Percentiles rank a stretch among this genome's conserved stretches.
Conservation (phyloP, 2,329 filamentous ascomycete genomes). For the Fusarium sp. region DNA sequence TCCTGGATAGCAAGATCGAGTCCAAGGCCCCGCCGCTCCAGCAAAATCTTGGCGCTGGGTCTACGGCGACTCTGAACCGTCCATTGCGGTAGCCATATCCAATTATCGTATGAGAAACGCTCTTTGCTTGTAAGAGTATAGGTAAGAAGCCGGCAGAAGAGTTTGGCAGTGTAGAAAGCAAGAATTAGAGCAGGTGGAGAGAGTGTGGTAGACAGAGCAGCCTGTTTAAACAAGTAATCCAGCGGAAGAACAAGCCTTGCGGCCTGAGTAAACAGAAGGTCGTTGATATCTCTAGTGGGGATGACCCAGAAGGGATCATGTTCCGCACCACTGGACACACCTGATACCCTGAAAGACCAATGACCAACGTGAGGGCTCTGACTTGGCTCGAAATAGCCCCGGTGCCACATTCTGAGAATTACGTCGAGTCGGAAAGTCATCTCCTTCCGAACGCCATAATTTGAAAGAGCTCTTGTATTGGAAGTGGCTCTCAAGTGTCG, state of each 20-base stretch:
- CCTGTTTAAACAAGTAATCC: not conserved
- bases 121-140: not conserved
- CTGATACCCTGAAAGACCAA: too few species aligned
- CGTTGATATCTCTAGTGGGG: not conserved
- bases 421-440: not conserved
- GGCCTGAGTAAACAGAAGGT: not conserved
- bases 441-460: constrained; percentile 1
- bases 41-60: not conserved
- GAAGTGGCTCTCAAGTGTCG: not conserved
- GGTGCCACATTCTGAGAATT: not conserved
- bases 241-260: not conserved
- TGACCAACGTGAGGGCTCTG: not conserved
- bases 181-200: too few species aligned
- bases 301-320: too few species aligned
- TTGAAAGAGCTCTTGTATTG: not conserved
- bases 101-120: not conserved
- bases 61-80: not conserved
- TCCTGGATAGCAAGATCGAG: not conserved
- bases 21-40: not conserved
- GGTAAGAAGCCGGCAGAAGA: constrained; percentile 2
- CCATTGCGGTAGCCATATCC: not conserved
- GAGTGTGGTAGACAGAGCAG: too few species aligned
- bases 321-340: too few species aligned
- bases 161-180: not conserved
- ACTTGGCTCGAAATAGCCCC: not conserved